These are phyloP conservation scores for Podaxis pistillaris DNA, from an alignment of 768 basidiomycete species.

Conservation along the genomic window DNA sequence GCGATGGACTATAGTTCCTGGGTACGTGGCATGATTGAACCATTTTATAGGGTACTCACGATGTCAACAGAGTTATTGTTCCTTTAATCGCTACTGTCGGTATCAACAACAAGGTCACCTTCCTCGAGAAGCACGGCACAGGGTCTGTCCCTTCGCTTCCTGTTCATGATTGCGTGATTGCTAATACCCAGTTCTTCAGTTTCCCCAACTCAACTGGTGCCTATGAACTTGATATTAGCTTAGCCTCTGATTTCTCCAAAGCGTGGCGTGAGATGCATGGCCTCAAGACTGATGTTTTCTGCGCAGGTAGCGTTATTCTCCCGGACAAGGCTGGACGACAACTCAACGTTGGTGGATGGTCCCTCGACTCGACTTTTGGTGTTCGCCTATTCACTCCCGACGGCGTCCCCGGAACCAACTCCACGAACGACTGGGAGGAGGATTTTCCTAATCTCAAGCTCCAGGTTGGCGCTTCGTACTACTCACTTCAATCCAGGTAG, in stretches of 20 bases:
- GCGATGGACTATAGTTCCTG: slow-evolving; percentile 35
- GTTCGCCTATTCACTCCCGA: slow-evolving; percentile 72
- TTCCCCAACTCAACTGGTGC: slow-evolving; percentile 70
- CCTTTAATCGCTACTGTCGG: slow-evolving; percentile 76
- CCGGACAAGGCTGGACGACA: slow-evolving; percentile 71
- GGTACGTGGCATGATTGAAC: slow-evolving; percentile 31
- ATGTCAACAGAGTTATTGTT: slow-evolving; percentile 53
- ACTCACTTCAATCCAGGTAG: not conserved
- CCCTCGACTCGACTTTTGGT: slow-evolving; percentile 67
- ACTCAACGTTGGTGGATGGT: slow-evolving; percentile 72
- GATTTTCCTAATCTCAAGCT: slow-evolving; percentile 53
- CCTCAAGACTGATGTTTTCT: slow-evolving; percentile 76
- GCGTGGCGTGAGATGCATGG: slow-evolving; percentile 76
- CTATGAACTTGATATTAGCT: slow-evolving; percentile 70
- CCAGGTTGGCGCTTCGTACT: slow-evolving; percentile 43
- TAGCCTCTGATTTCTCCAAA: slow-evolving; percentile 44
- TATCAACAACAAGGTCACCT: slow-evolving; percentile 78
- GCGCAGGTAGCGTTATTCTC: slow-evolving; percentile 68
- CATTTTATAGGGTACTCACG: slow-evolving; percentile 7
- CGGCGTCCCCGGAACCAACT: slow-evolving; percentile 64
- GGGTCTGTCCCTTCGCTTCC: slow-evolving; percentile 31
- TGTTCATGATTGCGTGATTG: not conserved
- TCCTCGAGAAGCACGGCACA: slow-evolving; percentile 75
- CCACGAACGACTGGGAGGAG: slow-evolving; percentile 82
- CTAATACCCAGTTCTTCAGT: slow-evolving; percentile 22